phyloP scores from a whole-genome alignment of 2,329 filamentous ascomycete species.

The Exophiala sideris region DNA sequence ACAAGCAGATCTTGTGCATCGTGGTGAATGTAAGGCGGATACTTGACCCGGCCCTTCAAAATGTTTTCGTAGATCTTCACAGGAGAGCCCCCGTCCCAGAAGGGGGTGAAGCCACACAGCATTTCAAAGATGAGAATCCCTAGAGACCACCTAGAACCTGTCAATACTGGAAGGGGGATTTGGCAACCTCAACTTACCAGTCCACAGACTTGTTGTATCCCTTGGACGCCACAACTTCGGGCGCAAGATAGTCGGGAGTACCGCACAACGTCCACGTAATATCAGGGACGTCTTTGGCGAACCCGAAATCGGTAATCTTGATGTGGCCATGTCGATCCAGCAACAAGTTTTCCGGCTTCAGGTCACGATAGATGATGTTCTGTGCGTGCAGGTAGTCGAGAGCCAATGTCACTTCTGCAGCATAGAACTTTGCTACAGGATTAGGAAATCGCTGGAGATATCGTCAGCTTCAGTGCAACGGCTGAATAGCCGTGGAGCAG shows the following conservation, averaged over 20 bases:
- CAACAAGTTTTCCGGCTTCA: slow-evolving; percentile 92
- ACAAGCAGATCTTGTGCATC: slow-evolving; percentile 92
- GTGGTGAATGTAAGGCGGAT: slow-evolving; percentile 89
- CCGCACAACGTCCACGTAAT: slow-evolving; percentile 99
- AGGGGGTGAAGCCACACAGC: slow-evolving; percentile 97
- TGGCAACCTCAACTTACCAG: slow-evolving; percentile 63
- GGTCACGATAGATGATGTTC: slow-evolving; percentile 95
- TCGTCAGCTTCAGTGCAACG: slow-evolving; percentile 10
- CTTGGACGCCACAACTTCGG: slow-evolving; percentile 97
- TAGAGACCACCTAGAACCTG: slow-evolving; percentile 77
- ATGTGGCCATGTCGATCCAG: slow-evolving; percentile 90
- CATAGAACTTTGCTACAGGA: slow-evolving; percentile 98
- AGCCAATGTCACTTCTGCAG: slow-evolving; percentile 91
- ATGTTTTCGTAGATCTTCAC: slow-evolving; percentile 99
- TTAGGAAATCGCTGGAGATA: slow-evolving; percentile 85
- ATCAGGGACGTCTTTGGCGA: slow-evolving; percentile 95
- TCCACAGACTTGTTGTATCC: slow-evolving; percentile 99
- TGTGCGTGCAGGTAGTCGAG: slow-evolving; percentile 92
- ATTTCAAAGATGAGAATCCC: slow-evolving; percentile 99
- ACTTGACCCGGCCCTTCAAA: slow-evolving; percentile 90
- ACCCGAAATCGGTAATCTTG: slow-evolving; percentile 98
- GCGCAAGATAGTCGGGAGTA: slow-evolving; percentile 94
- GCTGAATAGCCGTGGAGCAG: slow-evolving; percentile 6
- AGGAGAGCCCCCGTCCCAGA: slow-evolving; percentile 96
- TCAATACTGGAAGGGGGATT: slow-evolving; percentile 11